phyloP scores from a whole-genome alignment of 306 rosid genomes.

The Castanea sativa region DNA sequence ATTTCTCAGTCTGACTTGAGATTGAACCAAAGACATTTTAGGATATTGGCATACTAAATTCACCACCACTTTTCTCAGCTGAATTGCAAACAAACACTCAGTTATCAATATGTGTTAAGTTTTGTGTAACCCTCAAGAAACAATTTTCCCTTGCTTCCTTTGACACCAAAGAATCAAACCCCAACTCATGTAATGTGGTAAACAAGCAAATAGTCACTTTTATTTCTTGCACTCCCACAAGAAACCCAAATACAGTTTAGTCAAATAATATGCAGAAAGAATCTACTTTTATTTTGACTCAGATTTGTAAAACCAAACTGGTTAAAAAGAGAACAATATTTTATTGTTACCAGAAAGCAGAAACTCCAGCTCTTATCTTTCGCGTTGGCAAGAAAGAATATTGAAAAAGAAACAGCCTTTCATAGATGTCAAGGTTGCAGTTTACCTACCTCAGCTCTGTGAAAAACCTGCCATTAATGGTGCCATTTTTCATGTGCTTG shows the following conservation, averaged over 20 bases:
- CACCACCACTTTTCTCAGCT: slow-evolving; percentile 4
- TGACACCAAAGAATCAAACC: slow-evolving; percentile 27
- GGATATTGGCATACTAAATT: slow-evolving; percentile 37
- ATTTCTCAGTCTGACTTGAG: slow-evolving; percentile 40
- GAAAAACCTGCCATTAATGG: slow-evolving; percentile 34
- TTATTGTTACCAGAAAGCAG: slow-evolving; percentile 2
- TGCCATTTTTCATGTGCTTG: slow-evolving; percentile 29
- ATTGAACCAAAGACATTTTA: slow-evolving; percentile 57
- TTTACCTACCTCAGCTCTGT: slow-evolving; percentile 55
- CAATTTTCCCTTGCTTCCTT: slow-evolving; percentile 29
- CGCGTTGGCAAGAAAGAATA: slow-evolving; percentile 14
- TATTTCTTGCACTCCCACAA: slow-evolving; percentile 31
- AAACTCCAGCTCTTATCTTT: slow-evolving; percentile 1
- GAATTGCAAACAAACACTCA: slow-evolving; percentile 20
- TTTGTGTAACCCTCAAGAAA: slow-evolving; percentile 16
- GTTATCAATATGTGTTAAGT: not conserved
- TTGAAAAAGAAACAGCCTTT: slow-evolving; percentile 21
- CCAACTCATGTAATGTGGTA: slow-evolving; percentile 46
- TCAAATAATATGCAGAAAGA: slow-evolving; percentile 5
- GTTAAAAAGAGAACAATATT: not conserved
- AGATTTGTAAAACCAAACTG: slow-evolving; percentile 10
- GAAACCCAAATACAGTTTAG: slow-evolving; percentile 22
- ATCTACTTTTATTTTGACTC: slow-evolving; percentile 17
- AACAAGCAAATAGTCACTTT: slow-evolving; percentile 41
- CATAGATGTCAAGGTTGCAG: slow-evolving; percentile 52